Base-by-base conservation (phyloP, 306 rosid genomes). In the Gastrolobium bilobum region DNA sequence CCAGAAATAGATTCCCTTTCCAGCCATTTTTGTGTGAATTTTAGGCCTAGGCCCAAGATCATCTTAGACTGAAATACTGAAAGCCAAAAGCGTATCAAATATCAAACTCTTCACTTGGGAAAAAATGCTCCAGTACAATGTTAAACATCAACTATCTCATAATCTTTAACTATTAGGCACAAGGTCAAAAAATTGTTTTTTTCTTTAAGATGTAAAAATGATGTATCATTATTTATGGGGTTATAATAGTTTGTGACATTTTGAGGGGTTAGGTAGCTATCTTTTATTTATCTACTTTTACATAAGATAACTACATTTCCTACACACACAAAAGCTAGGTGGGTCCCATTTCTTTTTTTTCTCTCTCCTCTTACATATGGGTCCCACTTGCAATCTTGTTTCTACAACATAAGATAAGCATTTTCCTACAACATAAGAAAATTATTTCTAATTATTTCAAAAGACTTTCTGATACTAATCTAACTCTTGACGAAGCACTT, bases 1-100 rank as follows among this genome's bases (percentile, higher is more conserved):
- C n/a, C n/a, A n/a, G n/a, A n/a, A n/a, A n/a, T 34, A 47, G 71
- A 64, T 58, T 59, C 71, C 70, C 71, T 10, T 78, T 44, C 10
- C 14, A 57, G n/a, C 61, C 31, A 68, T 15, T 44, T 57, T 78
- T 42, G 33, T 10, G 61, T 62, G 70, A 43, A 46, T 46, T 57
- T 68, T 20, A 7, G 54, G 76, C 68, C 59, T n/a, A n/a, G n/a
- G n/a, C n/a, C n/a, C n/a, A n/a, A n/a, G n/a, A n/a, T n/a, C n/a
- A n/a, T n/a, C n/a, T n/a, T n/a, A n/a, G n/a, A n/a, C n/a, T n/a
- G n/a, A n/a, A n/a, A n/a, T n/a, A n/a, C n/a, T n/a, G n/a, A n/a
- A n/a, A n/a, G n/a, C n/a, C n/a, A n/a, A n/a, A n/a, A n/a, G n/a
- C n/a, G n/a, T n/a, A n/a, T n/a, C 26, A 34, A 60, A 62, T 3